These are phyloP conservation scores for Parastagonospora nodorum DNA, from an alignment of 2,329 filamentous ascomycete genomes.

Conservation along the genomic window DNA sequence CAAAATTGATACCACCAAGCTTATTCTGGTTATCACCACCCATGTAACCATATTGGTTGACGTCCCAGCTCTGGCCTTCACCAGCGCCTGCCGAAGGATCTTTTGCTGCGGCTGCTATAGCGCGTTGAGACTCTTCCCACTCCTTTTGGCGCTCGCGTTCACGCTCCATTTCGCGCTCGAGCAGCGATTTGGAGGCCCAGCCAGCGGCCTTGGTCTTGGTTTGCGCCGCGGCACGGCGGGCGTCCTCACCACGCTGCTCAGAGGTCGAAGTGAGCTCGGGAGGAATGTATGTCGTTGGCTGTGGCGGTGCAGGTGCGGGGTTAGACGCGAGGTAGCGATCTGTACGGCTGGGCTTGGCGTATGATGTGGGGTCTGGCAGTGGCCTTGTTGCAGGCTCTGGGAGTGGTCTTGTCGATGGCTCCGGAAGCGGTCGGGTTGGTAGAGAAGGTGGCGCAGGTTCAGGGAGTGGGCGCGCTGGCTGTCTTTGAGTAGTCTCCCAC, in stretches of 20 bases:
- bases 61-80: constrained; percentile 75
- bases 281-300: constrained; percentile 47
- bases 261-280: constrained; percentile 63
- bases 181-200: constrained; percentile 70
- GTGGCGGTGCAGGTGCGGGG: constrained; percentile 54
- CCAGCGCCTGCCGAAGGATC: constrained; percentile 66
- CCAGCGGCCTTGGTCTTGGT: constrained; percentile 65
- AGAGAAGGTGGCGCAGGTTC: constrained; percentile 34
- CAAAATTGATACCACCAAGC: constrained; percentile 63
- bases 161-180: constrained; percentile 81
- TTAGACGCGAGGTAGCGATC: constrained; percentile 64
- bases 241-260: constrained; percentile 67
- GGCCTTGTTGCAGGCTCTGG: constrained; percentile 41
- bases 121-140: constrained; percentile 77
- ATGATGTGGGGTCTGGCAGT: constrained; percentile 40
- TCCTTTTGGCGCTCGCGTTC: constrained; percentile 77
- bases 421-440: constrained; percentile 57
- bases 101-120: constrained; percentile 61
- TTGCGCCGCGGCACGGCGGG: constrained; percentile 63
- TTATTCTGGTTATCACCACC: constrained; percentile 77
- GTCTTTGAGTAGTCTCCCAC: constrained; percentile 52
- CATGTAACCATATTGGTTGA: constrained; percentile 76
- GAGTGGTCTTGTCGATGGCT: constrained; percentile 39
- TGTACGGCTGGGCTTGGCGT: constrained; percentile 53
- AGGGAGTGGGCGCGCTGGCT: constrained; percentile 43